Conservation (phyloP, 78 protist species). For the Diacronema lutheri region DNA sequence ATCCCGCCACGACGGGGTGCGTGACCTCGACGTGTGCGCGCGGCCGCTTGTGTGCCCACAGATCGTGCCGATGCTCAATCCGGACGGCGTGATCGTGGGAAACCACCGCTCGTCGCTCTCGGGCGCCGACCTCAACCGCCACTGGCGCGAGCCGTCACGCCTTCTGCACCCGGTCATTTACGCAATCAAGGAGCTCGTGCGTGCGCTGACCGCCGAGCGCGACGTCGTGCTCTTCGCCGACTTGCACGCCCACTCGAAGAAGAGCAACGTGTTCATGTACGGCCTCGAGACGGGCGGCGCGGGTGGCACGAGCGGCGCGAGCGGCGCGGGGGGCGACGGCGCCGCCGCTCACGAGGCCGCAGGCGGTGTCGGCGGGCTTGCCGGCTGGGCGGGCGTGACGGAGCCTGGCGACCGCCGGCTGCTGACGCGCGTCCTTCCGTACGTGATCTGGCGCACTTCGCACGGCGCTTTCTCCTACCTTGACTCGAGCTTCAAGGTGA, state of each 20-base stretch:
- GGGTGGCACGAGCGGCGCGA: too few relatives aligned
- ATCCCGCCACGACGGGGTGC: background rate
- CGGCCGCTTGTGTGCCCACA: background rate
- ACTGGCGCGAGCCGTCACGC: constrained; percentile 35
- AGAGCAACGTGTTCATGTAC: constrained; percentile 44
- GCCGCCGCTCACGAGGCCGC: background rate
- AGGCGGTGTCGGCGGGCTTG: background rate
- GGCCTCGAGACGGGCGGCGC: constrained; percentile 34
- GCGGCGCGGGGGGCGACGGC: too few relatives aligned
- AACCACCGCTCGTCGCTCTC: constrained; percentile 66
- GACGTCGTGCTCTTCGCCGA: constrained; percentile 54
- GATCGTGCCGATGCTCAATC: constrained; percentile 84
- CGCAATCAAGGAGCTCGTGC: constrained; percentile 37
- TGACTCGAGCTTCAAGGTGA: constrained; percentile 34
- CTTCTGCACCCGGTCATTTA: constrained; percentile 46
- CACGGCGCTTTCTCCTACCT: background rate
- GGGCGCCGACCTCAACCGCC: constrained; percentile 73
- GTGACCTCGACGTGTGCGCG: background rate
- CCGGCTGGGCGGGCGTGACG: background rate
- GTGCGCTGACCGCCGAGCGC: constrained; percentile 20
- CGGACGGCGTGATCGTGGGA: constrained; percentile 84
- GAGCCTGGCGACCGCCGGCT: background rate
- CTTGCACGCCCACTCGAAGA: constrained; percentile 60
- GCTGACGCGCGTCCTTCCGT: background rate
- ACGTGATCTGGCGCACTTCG: background rate